A percentile compares a stretch with the other conserved stretches of the same genome.
phyloP scores from a whole-genome alignment of 2,329 filamentous ascomycete species.

The Cercospora nicotianae region DNA sequence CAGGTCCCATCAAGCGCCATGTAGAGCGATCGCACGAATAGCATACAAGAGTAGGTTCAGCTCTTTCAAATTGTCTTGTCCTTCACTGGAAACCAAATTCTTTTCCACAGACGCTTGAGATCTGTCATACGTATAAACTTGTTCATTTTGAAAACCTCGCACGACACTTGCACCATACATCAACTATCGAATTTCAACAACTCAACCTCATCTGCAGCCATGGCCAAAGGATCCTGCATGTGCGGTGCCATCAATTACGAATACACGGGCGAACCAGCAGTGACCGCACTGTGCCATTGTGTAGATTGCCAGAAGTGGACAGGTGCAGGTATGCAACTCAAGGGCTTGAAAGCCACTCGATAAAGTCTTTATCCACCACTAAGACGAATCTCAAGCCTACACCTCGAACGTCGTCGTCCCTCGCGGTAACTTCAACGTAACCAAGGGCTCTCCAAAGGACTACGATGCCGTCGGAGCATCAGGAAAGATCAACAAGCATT shows the following conservation, averaged over 20 bases:
- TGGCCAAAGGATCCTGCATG: constrained; percentile 37
- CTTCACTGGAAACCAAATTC: neutral
- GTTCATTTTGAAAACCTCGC: no score
- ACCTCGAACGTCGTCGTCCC: constrained; percentile 57
- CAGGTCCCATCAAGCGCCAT: neutral
- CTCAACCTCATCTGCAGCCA: neutral
- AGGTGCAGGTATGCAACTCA: constrained; percentile 40
- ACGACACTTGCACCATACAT: no score
- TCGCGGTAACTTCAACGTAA: constrained; percentile 50
- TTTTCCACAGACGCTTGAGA: neutral
- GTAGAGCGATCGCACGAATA: neutral
- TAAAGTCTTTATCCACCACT: neutral
- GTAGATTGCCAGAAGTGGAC: constrained; percentile 57
- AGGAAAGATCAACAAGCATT: constrained; percentile 58
- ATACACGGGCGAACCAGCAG: constrained; percentile 32
- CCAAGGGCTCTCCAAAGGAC: constrained; percentile 51
- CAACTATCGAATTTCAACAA: neutral
- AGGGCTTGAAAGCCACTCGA: neutral
- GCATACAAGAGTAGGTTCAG: neutral
- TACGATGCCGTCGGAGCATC: constrained; percentile 52
- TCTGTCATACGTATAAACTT: neutral
- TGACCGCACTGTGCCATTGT: constrained; percentile 49
- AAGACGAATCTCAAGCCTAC: constrained; percentile 40
- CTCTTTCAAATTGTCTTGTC: neutral
- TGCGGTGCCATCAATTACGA: constrained; percentile 34